Percentiles rank a stretch among this genome's conserved stretches.
Conservation (phyloP, 2,329 filamentous ascomycete species). For the Claviceps cyperi region DNA sequence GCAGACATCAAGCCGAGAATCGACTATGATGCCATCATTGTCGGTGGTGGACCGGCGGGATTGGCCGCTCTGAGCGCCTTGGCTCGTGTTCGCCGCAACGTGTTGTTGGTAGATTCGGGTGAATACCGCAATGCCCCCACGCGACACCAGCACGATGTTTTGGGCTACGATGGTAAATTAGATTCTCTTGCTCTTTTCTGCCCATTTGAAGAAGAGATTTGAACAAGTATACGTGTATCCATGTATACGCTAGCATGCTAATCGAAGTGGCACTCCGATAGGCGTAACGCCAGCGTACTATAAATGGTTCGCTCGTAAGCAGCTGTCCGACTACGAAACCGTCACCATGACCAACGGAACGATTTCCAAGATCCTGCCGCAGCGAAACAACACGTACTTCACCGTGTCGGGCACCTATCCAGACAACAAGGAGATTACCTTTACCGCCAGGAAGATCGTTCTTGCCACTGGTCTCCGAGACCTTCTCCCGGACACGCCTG, state of each 20-base stretch:
- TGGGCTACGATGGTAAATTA: slow-evolving; percentile 40
- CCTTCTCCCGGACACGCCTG: slow-evolving; percentile 38
- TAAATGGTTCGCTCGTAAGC: slow-evolving; percentile 36
- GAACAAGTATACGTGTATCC: too few species aligned
- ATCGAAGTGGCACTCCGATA: slow-evolving; percentile 11
- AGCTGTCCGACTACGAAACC: slow-evolving; percentile 36
- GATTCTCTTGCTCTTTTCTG: not conserved
- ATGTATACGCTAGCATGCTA: not conserved
- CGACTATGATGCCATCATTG: slow-evolving; percentile 39
- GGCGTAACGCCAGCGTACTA: slow-evolving; percentile 40
- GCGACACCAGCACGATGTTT: slow-evolving; percentile 45
- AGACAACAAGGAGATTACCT: slow-evolving; percentile 12
- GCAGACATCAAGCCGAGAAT: slow-evolving; percentile 1
- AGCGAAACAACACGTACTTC: slow-evolving; percentile 30
- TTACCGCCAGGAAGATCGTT: slow-evolving; percentile 38
- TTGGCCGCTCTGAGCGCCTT: slow-evolving; percentile 40
- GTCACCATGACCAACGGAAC: slow-evolving; percentile 36
- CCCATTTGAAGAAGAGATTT: too few species aligned
- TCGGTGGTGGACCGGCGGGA: slow-evolving; percentile 44
- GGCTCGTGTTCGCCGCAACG: slow-evolving; percentile 40
- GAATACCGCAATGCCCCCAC: slow-evolving; percentile 43
- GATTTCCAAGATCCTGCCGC: slow-evolving; percentile 27
- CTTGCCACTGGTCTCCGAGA: slow-evolving; percentile 44
- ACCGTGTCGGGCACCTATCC: slow-evolving; percentile 18
- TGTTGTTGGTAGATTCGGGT: slow-evolving; percentile 42